Conservation (phyloP, 2,329 filamentous ascomycete genomes). For the Truncatella angustata region DNA sequence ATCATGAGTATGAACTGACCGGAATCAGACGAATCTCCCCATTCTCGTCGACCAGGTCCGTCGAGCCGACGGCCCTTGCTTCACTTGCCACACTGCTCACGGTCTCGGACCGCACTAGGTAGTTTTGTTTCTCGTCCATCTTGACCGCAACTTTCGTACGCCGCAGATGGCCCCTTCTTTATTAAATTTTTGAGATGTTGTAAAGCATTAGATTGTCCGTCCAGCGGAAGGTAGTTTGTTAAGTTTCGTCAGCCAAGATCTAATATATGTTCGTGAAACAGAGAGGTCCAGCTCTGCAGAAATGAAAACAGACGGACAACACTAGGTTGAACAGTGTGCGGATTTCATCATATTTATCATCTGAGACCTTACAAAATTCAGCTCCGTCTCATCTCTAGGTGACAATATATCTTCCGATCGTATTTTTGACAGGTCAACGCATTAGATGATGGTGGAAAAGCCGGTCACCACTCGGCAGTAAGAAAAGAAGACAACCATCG, state of each 20-base stretch:
- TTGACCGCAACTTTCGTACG: neutral
- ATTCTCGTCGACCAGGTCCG: constrained; percentile 8
- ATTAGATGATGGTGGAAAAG: too few relatives aligned
- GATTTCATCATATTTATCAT: neutral
- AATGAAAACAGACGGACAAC: too few relatives aligned
- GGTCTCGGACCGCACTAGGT: constrained; percentile 3
- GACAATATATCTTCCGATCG: too few relatives aligned
- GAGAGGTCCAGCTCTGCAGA: neutral
- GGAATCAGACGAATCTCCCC: constrained; percentile 9
- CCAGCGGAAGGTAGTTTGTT: constrained; percentile 2
- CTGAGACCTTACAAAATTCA: too few relatives aligned
- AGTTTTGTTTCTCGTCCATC: constrained; percentile 5
- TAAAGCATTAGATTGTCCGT: neutral
- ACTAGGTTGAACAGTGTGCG: too few relatives aligned
- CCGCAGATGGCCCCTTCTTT: too few relatives aligned
- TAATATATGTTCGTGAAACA: neutral
- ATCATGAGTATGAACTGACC: neutral
- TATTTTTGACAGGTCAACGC: too few relatives aligned
- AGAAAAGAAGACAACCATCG: too few relatives aligned
- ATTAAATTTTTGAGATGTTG: too few relatives aligned
- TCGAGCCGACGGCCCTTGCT: constrained; percentile 5
- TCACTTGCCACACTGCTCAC: neutral
- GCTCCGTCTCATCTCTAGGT: too few relatives aligned
- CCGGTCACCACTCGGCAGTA: too few relatives aligned
- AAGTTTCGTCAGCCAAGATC: neutral